Base-by-base conservation (phyloP, 345 rosid genomes). In the Alliaria petiolata region DNA sequence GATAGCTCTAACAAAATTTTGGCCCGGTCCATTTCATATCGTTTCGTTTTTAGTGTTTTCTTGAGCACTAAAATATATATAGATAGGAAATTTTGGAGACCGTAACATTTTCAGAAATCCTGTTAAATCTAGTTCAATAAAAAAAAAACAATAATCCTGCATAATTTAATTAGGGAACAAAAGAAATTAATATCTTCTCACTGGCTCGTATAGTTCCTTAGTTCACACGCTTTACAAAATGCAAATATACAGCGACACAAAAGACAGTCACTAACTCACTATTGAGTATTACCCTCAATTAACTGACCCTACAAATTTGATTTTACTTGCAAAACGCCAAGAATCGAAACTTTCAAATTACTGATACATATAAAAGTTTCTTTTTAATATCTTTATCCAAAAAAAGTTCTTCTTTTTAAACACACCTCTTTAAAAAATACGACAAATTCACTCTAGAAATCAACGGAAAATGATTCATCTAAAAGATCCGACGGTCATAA, bases 401-500 rank as follows among this genome's bases (percentile, higher is more conserved):
- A n/a, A n/a, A n/a, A n/a, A n/a, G n/a, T n/a, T n/a, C n/a, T n/a
- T n/a, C n/a, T n/a, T n/a, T n/a, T n/a, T n/a, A n/a, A n/a, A n/a
- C 22, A 8, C 8, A 30, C 4, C 14, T 31, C 8, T 31, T 40
- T 31, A 15, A 9, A 31, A 53, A 31, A 31, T 15, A 31, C 59
- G n/a, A n/a, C n/a, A n/a, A n/a, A n/a, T n/a, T n/a, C n/a, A n/a
- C 31, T 53, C 46, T 25, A 35, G 65, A 57, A 58, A 57, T 49
- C 72, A 56, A 44, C 22, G 17, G 70, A 72, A 2, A 36, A 65
- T 1, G 51, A 45, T 49, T n/a, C n/a, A n/a, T n/a, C 19, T 43
- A 42, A 5, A 39, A 26, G n/a, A 40, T 67, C 67, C 49, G 60
- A 74, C 62, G 49, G 49, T 74, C 73, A 50, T 65, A 40, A 74